A percentile compares a stretch with the other conserved stretches of the same genome.
Conservation (phyloP, 2,329 filamentous ascomycete genomes). For the Xylaria sp. region DNA sequence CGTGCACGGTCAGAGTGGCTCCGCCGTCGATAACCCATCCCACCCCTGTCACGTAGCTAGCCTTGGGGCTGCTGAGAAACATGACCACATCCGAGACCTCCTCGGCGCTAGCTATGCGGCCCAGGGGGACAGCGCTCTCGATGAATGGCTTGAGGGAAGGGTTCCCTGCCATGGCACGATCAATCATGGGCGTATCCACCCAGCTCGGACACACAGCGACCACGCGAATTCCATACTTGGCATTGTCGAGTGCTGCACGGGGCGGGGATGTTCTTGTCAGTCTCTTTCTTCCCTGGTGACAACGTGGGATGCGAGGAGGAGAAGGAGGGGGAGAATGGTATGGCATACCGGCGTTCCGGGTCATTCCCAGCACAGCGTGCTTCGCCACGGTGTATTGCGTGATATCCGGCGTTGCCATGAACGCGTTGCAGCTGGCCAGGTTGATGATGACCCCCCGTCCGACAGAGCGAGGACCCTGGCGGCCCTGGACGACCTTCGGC, state of each 20-base stretch:
- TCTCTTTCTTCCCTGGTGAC: background rate
- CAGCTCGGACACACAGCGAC: conserved; percentile 37
- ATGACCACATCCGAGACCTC: conserved; percentile 33
- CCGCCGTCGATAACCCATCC: conserved; percentile 22
- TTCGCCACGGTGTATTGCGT: conserved; percentile 10
- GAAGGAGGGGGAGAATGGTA: no score
- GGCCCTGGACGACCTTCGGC: background rate
- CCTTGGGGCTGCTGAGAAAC: conserved; percentile 32
- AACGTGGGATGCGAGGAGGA: no score
- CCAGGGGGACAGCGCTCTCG: conserved; percentile 14
- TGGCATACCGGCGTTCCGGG: conserved; percentile 11
- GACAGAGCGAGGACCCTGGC: background rate
- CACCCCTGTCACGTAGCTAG: conserved; percentile 35
- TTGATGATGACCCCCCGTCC: conserved; percentile 16
- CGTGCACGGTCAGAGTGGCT: background rate
- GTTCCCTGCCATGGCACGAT: conserved; percentile 11
- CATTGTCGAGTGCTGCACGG: conserved; percentile 29
- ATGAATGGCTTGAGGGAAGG: conserved; percentile 17
- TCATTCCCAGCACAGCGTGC: conserved; percentile 14
- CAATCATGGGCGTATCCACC: conserved; percentile 35
- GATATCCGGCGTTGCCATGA: conserved; percentile 11
- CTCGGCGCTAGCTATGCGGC: conserved; percentile 29
- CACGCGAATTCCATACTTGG: conserved; percentile 30
- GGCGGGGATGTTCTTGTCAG: background rate
- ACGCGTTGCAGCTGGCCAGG: conserved; percentile 10